Conservation (phyloP, 805 yeast genomes). For the Wickerhamiella hasegawae region DNA sequence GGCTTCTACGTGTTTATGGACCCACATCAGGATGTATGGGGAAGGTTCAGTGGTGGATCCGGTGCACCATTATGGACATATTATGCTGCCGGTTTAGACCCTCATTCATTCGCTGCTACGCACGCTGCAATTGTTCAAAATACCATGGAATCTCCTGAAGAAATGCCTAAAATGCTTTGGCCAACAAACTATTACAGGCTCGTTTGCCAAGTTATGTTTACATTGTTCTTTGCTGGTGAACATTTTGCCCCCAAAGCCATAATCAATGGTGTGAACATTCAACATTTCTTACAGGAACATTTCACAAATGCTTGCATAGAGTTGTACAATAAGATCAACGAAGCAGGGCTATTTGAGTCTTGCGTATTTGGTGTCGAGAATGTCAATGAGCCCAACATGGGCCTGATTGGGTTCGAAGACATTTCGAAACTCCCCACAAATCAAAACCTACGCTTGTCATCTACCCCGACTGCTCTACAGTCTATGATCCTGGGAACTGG, state of each 20-base stretch:
- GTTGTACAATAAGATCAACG: constrained; percentile 29
- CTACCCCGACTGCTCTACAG: constrained; percentile 67
- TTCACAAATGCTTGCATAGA: constrained; percentile 38
- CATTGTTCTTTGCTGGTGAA: constrained; percentile 68
- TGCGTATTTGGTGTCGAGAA: constrained; percentile 66
- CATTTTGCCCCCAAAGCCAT: constrained; percentile 60
- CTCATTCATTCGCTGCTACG: constrained; percentile 44
- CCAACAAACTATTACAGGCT: constrained; percentile 68
- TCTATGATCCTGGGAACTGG: constrained; percentile 65
- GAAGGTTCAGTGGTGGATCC: constrained; percentile 73
- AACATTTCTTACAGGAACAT: constrained; percentile 54
- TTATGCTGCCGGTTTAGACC: constrained; percentile 76
- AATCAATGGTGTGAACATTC: constrained; percentile 59
- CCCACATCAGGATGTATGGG: constrained; percentile 93
- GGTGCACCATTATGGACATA: constrained; percentile 94
- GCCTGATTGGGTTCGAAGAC: constrained; percentile 49
- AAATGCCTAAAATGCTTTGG: constrained; percentile 81
- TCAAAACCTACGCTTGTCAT: constrained; percentile 56
- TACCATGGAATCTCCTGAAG: constrained; percentile 26
- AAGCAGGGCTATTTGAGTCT: constrained; percentile 33
- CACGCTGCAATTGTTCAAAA: constrained; percentile 69
- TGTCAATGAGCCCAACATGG: constrained; percentile 72
- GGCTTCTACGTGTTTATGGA: constrained; percentile 71
- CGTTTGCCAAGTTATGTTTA: constrained; percentile 69
- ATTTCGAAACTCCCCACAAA: constrained; percentile 32